Evolutionary conservation across 768 basidiomycete species (phyloP).

Genomic region (Calocybe indica): DNA sequence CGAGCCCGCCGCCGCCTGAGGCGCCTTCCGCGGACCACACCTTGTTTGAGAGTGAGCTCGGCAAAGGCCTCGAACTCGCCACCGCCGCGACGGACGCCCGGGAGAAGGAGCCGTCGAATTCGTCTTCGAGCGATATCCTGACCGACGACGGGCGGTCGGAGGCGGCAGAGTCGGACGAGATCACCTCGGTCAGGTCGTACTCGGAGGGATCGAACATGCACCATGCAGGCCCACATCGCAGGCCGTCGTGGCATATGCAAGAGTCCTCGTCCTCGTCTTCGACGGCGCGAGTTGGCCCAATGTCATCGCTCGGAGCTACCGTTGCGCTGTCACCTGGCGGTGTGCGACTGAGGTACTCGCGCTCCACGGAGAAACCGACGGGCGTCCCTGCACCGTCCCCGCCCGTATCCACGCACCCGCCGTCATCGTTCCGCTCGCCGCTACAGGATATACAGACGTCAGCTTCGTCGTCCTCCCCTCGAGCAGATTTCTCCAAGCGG

Average conservation of each 20-base stretch:
- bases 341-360: constrained; percentile 14
- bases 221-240: constrained; percentile 26
- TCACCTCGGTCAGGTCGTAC: constrained; percentile 61
- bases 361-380: no score
- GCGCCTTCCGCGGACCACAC: constrained; percentile 62
- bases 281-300: no score
- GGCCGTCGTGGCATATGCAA: constrained; percentile 44
- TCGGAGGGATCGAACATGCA: constrained; percentile 39
- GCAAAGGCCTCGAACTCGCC: constrained; percentile 59
- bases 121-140: constrained; percentile 57
- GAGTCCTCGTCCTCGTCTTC: constrained; percentile 15
- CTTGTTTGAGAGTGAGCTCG: constrained; percentile 64
- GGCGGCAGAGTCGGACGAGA: constrained; percentile 59
- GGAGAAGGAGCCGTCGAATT: constrained; percentile 51
- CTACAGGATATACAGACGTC: background rate
- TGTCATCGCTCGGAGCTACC: constrained; percentile 5
- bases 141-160: constrained; percentile 69
- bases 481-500: constrained; percentile 28
- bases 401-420: constrained; percentile 16
- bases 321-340: constrained; percentile 12
- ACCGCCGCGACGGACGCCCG: constrained; percentile 58
- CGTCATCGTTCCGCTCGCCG: constrained; percentile 9
- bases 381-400: constrained; percentile 12
- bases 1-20: constrained; percentile 76
- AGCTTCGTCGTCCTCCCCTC: constrained; percentile 21